These are phyloP conservation scores for Globisporangium nagaii DNA, from an alignment of 352 stramenopile species.

Conservation along the genomic window DNA sequence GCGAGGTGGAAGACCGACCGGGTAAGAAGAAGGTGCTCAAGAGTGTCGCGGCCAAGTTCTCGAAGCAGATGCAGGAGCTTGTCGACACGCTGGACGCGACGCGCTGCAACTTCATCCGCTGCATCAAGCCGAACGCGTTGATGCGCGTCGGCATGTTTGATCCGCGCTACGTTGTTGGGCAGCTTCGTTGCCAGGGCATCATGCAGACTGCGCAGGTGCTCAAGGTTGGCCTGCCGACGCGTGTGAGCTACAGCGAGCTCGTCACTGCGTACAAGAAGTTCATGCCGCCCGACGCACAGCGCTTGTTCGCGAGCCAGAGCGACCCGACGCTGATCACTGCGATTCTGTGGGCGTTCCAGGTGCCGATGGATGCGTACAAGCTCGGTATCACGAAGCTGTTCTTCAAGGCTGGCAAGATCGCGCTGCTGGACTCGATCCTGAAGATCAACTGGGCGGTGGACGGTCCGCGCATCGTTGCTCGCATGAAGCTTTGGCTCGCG, in stretches of 20 bases:
- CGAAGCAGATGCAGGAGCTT: slow-evolving; percentile 77
- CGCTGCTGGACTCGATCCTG: slow-evolving; percentile 65
- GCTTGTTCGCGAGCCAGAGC: slow-evolving; percentile 65
- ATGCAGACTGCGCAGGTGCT: slow-evolving; percentile 87
- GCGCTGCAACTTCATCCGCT: slow-evolving; percentile 86
- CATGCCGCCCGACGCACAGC: slow-evolving; percentile 62
- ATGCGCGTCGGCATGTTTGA: slow-evolving; percentile 76
- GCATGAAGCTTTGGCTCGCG: slow-evolving; percentile 67
- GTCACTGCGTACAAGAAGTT: slow-evolving; percentile 61
- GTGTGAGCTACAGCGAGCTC: slow-evolving; percentile 73
- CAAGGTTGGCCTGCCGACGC: slow-evolving; percentile 79
- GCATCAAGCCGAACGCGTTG: slow-evolving; percentile 83
- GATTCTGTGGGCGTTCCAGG: slow-evolving; percentile 82
- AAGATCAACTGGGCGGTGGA: slow-evolving; percentile 69
- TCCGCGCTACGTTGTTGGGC: slow-evolving; percentile 70
- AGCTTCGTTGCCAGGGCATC: slow-evolving; percentile 83
- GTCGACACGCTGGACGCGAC: slow-evolving; percentile 75
- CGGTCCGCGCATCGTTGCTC: slow-evolving; percentile 47
- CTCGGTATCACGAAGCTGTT: slow-evolving; percentile 76
- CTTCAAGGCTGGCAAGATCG: slow-evolving; percentile 75
- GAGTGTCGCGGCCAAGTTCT: slow-evolving; percentile 62
- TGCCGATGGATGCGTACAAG: slow-evolving; percentile 73
- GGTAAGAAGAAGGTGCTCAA: slow-evolving; percentile 82
- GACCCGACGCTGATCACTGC: slow-evolving; percentile 71
- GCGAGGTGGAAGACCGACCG: slow-evolving; percentile 43